Evolutionary conservation across 768 basidiomycete genomes (phyloP).

Genomic region (Lentinula aciculospora): DNA sequence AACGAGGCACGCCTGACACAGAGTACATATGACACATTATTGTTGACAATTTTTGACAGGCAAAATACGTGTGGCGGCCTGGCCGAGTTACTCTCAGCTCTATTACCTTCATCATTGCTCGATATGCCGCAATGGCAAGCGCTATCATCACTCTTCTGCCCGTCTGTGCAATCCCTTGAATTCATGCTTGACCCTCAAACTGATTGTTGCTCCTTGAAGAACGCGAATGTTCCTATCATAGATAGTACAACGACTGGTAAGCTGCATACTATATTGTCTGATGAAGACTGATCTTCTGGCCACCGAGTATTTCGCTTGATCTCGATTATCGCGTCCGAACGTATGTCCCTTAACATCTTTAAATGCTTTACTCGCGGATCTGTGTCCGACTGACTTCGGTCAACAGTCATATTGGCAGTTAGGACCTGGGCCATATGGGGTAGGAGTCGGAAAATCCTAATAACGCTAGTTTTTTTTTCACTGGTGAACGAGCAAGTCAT

Average conservation of each 20-base stretch:
- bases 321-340: constrained; percentile 14
- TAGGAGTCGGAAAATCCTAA: constrained; percentile 12
- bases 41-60: neutral
- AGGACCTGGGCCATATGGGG: constrained; percentile 24
- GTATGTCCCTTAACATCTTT: constrained; percentile 1
- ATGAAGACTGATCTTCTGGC: neutral
- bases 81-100: constrained; percentile 10
- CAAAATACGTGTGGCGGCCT: constrained; percentile 12
- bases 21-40: neutral
- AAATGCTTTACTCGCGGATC: neutral
- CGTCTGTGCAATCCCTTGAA: constrained; percentile 4
- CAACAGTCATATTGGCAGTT: constrained; percentile 18
- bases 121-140: constrained; percentile 12
- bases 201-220: neutral
- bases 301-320: constrained; percentile 9
- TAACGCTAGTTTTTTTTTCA: constrained; percentile 8
- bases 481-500: constrained; percentile 6
- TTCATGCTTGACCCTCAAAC: neutral
- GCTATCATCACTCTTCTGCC: constrained; percentile 11
- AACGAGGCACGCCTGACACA: constrained; percentile 8
- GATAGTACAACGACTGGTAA: neutral
- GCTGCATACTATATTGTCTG: neutral
- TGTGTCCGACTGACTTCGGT: neutral
- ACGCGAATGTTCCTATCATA: neutral
- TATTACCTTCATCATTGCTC: constrained; percentile 10